phyloP scores from a whole-genome alignment of 2,329 filamentous ascomycete genomes.

The Colletotrichum orchidophilum region DNA sequence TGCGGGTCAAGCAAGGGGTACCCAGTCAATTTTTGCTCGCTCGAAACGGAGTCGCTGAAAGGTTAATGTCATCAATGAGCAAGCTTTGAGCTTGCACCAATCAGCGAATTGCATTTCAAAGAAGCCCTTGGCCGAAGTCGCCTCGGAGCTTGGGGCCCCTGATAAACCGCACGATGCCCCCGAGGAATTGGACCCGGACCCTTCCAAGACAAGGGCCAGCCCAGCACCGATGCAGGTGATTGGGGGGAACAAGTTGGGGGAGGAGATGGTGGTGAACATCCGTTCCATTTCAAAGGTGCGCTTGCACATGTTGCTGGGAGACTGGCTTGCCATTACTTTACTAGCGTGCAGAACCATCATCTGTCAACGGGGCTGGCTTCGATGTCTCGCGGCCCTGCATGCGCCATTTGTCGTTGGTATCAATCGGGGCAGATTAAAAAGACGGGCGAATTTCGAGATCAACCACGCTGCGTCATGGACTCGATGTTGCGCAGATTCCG shows the following conservation, averaged over 20 bases:
- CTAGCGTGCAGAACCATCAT: not conserved
- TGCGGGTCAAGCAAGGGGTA: conserved; percentile 29
- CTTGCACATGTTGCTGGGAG: conserved; percentile 23
- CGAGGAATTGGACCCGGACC: conserved; percentile 30
- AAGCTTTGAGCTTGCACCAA: conserved; percentile 34
- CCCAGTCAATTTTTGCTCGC: conserved; percentile 23
- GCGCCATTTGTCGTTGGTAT: not conserved
- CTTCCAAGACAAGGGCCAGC: conserved; percentile 22
- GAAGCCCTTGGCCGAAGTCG: conserved; percentile 36
- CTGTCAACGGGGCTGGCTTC: not conserved
- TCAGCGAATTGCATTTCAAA: conserved; percentile 35
- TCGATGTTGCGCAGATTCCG: conserved; percentile 4
- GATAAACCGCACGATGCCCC: conserved; percentile 18
- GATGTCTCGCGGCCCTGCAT: conserved; percentile 8
- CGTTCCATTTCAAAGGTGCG: conserved; percentile 8
- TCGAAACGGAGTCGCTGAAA: conserved; percentile 34
- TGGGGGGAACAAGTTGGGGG: conserved; percentile 21
- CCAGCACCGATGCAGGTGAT: conserved; percentile 31
- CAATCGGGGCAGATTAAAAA: not conserved
- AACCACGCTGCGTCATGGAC: conserved; percentile 16
- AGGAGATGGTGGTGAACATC: conserved; percentile 16
- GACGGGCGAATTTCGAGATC: not conserved
- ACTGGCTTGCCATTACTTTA: not conserved
- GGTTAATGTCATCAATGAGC: conserved; percentile 34
- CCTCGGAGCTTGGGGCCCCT: conserved; percentile 28